A percentile compares a stretch with the other conserved stretches of the same genome.
phyloP scores from a whole-genome alignment of 495 filamentous ascomycete genomes.

The Cercophora sp. region DNA sequence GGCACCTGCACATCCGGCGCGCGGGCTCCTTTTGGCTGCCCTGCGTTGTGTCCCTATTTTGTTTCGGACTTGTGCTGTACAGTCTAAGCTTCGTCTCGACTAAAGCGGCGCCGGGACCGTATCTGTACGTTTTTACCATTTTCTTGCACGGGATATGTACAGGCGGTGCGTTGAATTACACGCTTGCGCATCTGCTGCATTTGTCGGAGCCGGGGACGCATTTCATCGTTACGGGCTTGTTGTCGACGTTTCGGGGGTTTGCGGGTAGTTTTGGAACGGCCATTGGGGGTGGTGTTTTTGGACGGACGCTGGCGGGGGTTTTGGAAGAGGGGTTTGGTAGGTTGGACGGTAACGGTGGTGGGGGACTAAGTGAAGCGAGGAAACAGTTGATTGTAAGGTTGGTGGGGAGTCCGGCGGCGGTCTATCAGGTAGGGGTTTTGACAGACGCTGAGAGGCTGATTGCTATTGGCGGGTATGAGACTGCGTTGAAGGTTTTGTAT shows the following conservation, averaged over 20 bases:
- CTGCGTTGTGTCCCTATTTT: conserved; percentile 47
- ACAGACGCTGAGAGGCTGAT: conserved; percentile 50
- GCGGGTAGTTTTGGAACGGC: conserved; percentile 72
- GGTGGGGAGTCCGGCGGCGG: conserved; percentile 64
- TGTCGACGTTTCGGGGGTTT: conserved; percentile 71
- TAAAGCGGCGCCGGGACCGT: conserved; percentile 36
- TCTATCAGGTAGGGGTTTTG: conserved; percentile 43
- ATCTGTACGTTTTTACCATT: conserved; percentile 49
- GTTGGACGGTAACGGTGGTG: conserved; percentile 40
- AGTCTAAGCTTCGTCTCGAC: conserved; percentile 49
- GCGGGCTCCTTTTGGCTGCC: conserved; percentile 62
- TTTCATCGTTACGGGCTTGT: conserved; percentile 64
- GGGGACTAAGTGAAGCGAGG: conserved; percentile 34
- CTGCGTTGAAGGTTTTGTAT: conserved; percentile 56
- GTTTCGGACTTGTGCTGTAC: conserved; percentile 52
- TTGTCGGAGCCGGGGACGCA: conserved; percentile 58
- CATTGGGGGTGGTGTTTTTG: conserved; percentile 72
- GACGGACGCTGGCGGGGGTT: conserved; percentile 51
- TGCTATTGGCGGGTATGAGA: conserved; percentile 61
- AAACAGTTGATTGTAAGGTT: conserved; percentile 58
- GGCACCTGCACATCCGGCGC: conserved; percentile 65
- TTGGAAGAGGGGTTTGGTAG: conserved; percentile 53
- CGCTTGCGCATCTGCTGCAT: conserved; percentile 69
- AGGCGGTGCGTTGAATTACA: conserved; percentile 71
- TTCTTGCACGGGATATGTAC: conserved; percentile 67